Base-by-base conservation (phyloP, 352 stramenopile species). In the Phytopythium vexans region DNA sequence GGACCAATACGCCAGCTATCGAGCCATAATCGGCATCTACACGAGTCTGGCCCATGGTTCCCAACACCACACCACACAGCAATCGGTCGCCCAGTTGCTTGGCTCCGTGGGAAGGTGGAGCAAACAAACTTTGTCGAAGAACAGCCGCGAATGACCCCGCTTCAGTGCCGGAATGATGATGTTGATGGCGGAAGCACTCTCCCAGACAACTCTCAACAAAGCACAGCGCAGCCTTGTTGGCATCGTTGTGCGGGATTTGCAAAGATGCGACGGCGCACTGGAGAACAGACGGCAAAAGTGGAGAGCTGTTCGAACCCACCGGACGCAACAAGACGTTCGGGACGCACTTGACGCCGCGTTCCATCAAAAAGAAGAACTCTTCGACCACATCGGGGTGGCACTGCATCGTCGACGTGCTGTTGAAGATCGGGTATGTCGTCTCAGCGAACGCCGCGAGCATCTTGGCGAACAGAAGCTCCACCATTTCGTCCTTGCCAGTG, bases 301-400 rank as follows among this genome's bases (percentile, higher is more conserved):
- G 60, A 35, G 37, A 15, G 15, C 43, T 27, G 3, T 50, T 42
- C 6, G 56, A 58, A 31, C 51, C 84, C 9, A 68, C 43, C 6
- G 66, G 52, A 42, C 68, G 64, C 8, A 89, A 67, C 3, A 97
- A 65, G 14, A 83, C 68, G 40, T 86, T 75, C 0, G 93, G 93
- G 36, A 96, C 86, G 52, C 82, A 85, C 36, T 77, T 82, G 8
- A 98, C 74, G 44, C 92, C 87, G 16, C 92, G 82, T 44, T 96
- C 88, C 69, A 97, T 92, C 34, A 98, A 68, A 67, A 91, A 98
- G 62, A 98, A 98, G 42, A 98, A 97, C 67, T 98, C 95, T 66
- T 98, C 95, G 8, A 98, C 84, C 34, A 98, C 84, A 64, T 98
- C 94, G 9, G 93, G 95, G 58, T 97, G 80, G 54, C 64, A 65